Conservation (phyloP, 2,329 filamentous ascomycete species). For the Fusarium buxicola region DNA sequence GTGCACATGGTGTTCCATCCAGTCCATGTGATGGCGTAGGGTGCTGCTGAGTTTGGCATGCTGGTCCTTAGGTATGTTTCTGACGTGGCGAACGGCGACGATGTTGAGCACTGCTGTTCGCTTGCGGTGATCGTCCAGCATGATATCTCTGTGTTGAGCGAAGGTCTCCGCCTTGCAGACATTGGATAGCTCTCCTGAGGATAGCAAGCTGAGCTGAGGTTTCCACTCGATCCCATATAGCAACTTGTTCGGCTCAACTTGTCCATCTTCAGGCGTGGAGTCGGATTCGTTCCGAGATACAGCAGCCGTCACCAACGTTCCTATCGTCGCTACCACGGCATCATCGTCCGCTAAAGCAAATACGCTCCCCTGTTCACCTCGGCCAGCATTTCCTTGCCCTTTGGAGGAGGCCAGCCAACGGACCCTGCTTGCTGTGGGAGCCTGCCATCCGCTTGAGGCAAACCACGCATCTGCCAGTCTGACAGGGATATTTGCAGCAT, state of each 20-base stretch:
- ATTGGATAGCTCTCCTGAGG: not conserved
- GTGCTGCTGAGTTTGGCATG: not conserved
- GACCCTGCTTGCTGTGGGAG: not conserved
- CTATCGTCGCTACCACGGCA: not conserved
- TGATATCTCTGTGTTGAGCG: not conserved
- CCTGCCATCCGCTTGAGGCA: not conserved
- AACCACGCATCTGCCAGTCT: conserved; percentile 1
- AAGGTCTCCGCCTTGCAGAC: not conserved
- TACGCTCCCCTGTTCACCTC: conserved; percentile 5
- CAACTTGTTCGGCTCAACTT: conserved; percentile 1
- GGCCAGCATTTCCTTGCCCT: not conserved
- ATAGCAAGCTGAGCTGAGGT: not conserved
- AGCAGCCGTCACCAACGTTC: not conserved
- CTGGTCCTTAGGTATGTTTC: not conserved
- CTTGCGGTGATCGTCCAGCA: not conserved
- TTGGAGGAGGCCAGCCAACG: not conserved
- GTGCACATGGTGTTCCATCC: conserved; percentile 16
- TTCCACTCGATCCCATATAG: conserved; percentile 10
- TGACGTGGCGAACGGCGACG: not conserved
- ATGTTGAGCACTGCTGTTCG: not conserved
- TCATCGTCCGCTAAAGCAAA: not conserved
- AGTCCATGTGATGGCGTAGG: conserved; percentile 4
- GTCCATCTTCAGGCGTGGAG: too few relatives aligned
- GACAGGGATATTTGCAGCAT: conserved; percentile 2
- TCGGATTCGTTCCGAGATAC: not conserved